A percentile compares a stretch with the other conserved stretches of the same genome.
These are phyloP conservation scores for Kokia cookei DNA, from an alignment of 441 rosid genomes.

Conservation along the genomic window DNA sequence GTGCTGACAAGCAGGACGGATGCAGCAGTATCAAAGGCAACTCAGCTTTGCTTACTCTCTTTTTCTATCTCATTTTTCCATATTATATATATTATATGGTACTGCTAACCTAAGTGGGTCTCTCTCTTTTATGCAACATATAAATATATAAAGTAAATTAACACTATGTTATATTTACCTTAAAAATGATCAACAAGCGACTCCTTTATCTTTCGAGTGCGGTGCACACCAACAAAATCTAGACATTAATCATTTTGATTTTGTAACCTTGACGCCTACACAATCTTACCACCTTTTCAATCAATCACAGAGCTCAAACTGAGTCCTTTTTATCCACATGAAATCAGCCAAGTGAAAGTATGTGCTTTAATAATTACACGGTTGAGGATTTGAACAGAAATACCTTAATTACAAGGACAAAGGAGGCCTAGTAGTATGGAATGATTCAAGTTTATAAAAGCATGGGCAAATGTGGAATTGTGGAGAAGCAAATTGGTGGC, in stretches of 20 bases:
- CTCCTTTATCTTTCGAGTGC: neutral
- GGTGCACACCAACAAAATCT: neutral
- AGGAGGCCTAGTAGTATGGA: neutral
- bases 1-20: slow-evolving; percentile 71
- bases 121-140: slow-evolving; percentile 40
- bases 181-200: neutral
- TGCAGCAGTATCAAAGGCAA: slow-evolving; percentile 63
- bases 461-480: neutral
- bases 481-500: slow-evolving; percentile 6
- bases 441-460: neutral
- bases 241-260: neutral
- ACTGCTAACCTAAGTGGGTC: slow-evolving; percentile 43
- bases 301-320: neutral
- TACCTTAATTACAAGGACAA: neutral
- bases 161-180: neutral
- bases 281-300: neutral
- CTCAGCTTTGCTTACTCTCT: slow-evolving; percentile 58
- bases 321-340: neutral
- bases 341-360: neutral
- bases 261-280: neutral
- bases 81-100: neutral
- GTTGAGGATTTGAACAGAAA: neutral
- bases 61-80: slow-evolving; percentile 23
- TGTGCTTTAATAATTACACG: neutral
- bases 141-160: neutral